phyloP scores from a whole-genome alignment of 257 asterid species.

The Parsonsia alboflavescens region DNA sequence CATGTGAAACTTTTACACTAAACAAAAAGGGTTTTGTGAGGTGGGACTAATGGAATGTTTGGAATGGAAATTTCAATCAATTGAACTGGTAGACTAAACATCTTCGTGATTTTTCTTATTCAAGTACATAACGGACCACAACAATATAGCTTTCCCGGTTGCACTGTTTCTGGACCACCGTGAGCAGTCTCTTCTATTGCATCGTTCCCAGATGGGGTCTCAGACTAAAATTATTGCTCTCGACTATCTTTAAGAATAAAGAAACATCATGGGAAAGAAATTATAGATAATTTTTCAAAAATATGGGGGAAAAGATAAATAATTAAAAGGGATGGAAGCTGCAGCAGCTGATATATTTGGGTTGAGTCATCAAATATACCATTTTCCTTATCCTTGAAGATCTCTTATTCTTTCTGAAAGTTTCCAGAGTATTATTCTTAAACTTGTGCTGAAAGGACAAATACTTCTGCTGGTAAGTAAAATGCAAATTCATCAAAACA shows the following conservation, averaged over 20 bases:
- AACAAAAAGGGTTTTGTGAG: background rate
- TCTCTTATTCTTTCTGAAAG: background rate
- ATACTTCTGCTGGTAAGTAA: too few species aligned
- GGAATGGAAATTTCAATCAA: background rate
- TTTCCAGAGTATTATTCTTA: background rate
- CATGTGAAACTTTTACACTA: background rate
- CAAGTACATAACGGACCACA: conserved; percentile 16
- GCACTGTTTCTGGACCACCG: background rate
- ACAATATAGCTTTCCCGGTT: background rate
- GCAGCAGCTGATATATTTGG: background rate
- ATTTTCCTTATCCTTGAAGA: background rate
- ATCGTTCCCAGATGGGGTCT: background rate
- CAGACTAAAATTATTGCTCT: background rate
- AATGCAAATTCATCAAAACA: too few species aligned
- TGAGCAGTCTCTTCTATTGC: background rate
- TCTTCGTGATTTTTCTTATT: background rate
- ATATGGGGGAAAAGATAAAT: background rate
- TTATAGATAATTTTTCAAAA: background rate
- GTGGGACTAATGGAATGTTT: background rate
- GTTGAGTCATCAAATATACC: background rate
- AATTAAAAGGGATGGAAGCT: background rate
- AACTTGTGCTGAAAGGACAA: background rate
- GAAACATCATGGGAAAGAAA: background rate
- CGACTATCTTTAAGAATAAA: background rate
- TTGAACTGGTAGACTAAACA: background rate